These are phyloP conservation scores for Vanrija humicola DNA, from an alignment of 1,284 basidiomycete genomes.

Conservation along the genomic window DNA sequence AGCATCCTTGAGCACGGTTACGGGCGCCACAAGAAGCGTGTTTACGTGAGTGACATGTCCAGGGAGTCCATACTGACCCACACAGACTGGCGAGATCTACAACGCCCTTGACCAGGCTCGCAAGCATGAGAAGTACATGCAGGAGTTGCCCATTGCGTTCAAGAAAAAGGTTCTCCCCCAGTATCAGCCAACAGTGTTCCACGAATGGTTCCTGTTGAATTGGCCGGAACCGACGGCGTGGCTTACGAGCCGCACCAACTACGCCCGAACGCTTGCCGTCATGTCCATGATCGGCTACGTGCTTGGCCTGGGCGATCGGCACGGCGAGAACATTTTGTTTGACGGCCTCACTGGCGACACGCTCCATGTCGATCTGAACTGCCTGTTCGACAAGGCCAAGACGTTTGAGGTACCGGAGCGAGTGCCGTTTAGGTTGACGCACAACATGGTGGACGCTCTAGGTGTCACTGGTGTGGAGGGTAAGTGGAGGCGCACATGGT, in stretches of 20 bases:
- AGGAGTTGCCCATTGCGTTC: conserved; percentile 52
- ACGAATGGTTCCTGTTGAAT: conserved; percentile 95
- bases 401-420: conserved; percentile 84
- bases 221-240: conserved; percentile 96
- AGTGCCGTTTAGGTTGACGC: conserved; percentile 93
- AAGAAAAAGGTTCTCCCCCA: conserved; percentile 57
- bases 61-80: conserved; percentile 1
- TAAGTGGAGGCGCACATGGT: conserved; percentile 29
- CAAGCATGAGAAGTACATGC: background rate
- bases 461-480: conserved; percentile 94
- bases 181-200: conserved; percentile 78
- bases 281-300: conserved; percentile 99
- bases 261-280: conserved; percentile 86
- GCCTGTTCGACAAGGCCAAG: conserved; percentile 94
- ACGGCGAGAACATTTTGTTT: conserved; percentile 94
- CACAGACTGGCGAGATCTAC: conserved; percentile 55
- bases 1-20: conserved; percentile 75
- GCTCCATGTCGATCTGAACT: conserved; percentile 98
- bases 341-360: conserved; percentile 85
- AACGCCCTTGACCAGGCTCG: conserved; percentile 50
- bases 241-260: conserved; percentile 81
- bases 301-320: conserved; percentile 92
- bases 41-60: conserved; percentile 58
- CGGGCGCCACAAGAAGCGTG: conserved; percentile 57
- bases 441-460: conserved; percentile 88